Conservation (phyloP, 2,329 filamentous ascomycete genomes). For the Neofusicoccum ribis region DNA sequence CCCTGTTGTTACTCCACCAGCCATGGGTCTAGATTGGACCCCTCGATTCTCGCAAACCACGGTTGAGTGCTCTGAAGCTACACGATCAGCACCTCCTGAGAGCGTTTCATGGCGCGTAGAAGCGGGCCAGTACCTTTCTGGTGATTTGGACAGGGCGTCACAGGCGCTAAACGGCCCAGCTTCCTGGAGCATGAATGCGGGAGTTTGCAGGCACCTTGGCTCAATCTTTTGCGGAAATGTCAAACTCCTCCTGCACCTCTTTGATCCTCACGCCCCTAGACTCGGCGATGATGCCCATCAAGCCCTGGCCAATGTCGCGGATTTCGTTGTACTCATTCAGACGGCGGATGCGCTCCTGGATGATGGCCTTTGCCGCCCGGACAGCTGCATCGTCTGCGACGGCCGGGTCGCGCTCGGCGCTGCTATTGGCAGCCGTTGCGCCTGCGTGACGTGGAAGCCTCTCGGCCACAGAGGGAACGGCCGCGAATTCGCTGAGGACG, state of each 20-base stretch:
- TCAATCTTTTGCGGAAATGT: slow-evolving; percentile 47
- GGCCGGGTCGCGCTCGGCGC: background rate
- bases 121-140: background rate
- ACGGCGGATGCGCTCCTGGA: slow-evolving; percentile 63
- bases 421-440: slow-evolving; percentile 21
- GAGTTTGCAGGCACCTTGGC: background rate
- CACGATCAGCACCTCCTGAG: background rate
- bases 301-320: slow-evolving; percentile 65
- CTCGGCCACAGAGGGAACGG: slow-evolving; percentile 35
- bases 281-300: slow-evolving; percentile 69
- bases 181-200: background rate
- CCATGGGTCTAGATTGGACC: background rate
- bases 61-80: background rate
- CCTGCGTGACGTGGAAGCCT: slow-evolving; percentile 30
- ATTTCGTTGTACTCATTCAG: slow-evolving; percentile 72
- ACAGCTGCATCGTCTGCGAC: slow-evolving; percentile 35
- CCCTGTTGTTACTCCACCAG: background rate
- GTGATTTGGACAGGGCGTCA: background rate
- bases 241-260: slow-evolving; percentile 52
- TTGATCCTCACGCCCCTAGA: slow-evolving; percentile 57
- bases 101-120: background rate
- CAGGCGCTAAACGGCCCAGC: background rate
- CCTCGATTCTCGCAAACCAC: background rate
- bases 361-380: slow-evolving; percentile 52
- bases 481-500: slow-evolving; percentile 34